These are phyloP conservation scores for Mycena rosella DNA, from an alignment of 768 basidiomycete species.

Conservation along the genomic window DNA sequence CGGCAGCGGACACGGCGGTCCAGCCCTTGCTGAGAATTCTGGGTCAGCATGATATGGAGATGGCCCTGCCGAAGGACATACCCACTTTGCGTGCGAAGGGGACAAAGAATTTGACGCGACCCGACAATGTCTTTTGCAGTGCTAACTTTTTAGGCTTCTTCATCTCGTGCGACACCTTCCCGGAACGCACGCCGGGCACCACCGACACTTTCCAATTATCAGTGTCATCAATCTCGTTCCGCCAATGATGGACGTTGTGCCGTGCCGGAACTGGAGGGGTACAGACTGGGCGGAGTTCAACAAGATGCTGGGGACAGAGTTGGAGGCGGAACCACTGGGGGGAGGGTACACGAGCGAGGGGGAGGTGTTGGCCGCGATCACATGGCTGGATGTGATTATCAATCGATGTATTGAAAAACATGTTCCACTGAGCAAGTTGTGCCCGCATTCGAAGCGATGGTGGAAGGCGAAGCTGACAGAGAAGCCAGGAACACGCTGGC, in stretches of 20 bases:
- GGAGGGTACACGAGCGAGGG: constrained; percentile 1
- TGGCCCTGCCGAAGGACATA: constrained; percentile 1
- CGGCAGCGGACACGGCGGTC: constrained; percentile 10
- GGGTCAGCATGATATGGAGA: background rate
- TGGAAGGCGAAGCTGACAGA: too few species aligned
- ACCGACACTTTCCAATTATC: constrained; percentile 12
- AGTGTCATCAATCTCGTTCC: constrained; percentile 5
- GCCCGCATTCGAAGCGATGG: too few species aligned
- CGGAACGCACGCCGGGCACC: background rate
- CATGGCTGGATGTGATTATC: background rate
- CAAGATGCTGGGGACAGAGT: background rate
- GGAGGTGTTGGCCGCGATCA: background rate
- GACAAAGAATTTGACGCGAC: constrained; percentile 1
- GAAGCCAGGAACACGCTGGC: too few species aligned
- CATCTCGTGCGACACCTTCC: constrained; percentile 7
- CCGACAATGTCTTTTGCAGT: constrained; percentile 18
- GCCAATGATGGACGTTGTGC: background rate
- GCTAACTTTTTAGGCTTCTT: background rate
- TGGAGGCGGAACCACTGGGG: background rate
- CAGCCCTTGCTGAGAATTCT: constrained; percentile 32
- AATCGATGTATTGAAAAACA: too few species aligned
- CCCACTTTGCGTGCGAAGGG: constrained; percentile 8
- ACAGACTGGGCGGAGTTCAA: background rate
- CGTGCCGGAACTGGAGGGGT: background rate
- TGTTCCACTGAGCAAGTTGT: too few species aligned